phyloP scores from a whole-genome alignment of 2,329 filamentous ascomycete genomes.

The Dothideomycetes sp. region DNA sequence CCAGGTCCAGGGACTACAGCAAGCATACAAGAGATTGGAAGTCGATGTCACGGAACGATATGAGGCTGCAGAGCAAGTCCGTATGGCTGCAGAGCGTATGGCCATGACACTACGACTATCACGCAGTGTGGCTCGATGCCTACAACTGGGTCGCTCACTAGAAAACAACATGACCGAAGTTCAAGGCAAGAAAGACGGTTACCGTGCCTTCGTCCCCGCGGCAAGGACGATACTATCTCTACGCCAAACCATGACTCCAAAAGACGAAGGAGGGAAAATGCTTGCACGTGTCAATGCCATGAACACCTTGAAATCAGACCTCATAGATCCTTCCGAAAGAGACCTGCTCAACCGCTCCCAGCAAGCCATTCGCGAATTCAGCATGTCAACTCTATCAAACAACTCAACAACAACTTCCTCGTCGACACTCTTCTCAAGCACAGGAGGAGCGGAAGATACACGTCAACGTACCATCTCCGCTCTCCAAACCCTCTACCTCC shows the following conservation, averaged over 20 bases:
- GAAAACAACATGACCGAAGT: slow-evolving; percentile 72
- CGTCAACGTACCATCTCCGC: slow-evolving; percentile 66
- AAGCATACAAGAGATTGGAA: slow-evolving; percentile 77
- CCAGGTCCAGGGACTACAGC: slow-evolving; percentile 70
- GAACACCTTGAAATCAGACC: slow-evolving; percentile 57
- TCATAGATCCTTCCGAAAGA: slow-evolving; percentile 64
- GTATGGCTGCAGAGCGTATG: slow-evolving; percentile 64
- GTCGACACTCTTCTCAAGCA: background rate
- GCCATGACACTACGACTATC: slow-evolving; percentile 73
- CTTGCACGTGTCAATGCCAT: slow-evolving; percentile 67
- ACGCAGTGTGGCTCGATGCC: slow-evolving; percentile 64
- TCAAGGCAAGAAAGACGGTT: slow-evolving; percentile 42
- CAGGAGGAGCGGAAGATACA: slow-evolving; percentile 51
- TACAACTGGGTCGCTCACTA: slow-evolving; percentile 75
- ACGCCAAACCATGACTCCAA: slow-evolving; percentile 58
- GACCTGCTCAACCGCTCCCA: slow-evolving; percentile 65
- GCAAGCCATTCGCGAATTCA: slow-evolving; percentile 75
- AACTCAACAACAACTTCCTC: slow-evolving; percentile 24
- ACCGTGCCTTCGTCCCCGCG: slow-evolving; percentile 71
- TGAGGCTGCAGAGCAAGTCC: slow-evolving; percentile 75
- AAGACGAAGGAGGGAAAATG: slow-evolving; percentile 60
- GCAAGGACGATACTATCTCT: slow-evolving; percentile 70
- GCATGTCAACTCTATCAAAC: slow-evolving; percentile 50
- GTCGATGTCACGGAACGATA: slow-evolving; percentile 80
- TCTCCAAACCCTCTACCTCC: slow-evolving; percentile 65